Percentiles rank a stretch among this genome's conserved stretches.
Conservation (phyloP, 2,329 filamentous ascomycete species). For the Botryosphaeria dothidea region DNA sequence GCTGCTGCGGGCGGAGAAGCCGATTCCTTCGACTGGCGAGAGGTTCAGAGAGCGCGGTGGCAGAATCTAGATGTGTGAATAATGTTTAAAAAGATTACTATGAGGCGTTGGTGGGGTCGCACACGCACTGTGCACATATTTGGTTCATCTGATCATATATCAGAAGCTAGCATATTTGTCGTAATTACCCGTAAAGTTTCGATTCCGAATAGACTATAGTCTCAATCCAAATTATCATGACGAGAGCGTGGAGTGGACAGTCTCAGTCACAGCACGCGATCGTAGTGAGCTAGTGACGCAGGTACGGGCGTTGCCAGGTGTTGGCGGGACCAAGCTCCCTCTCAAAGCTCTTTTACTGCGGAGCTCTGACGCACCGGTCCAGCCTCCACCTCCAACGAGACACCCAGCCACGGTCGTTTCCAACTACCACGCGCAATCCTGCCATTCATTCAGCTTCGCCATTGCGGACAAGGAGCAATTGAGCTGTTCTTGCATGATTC, state of each 20-base stretch:
- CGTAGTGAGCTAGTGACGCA: not conserved
- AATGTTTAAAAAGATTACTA: not conserved
- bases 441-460: not conserved
- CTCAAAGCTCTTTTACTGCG: not conserved
- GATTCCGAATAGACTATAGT: not conserved
- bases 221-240: too few relatives aligned
- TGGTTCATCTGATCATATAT: not conserved
- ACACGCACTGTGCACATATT: not conserved
- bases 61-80: conserved; percentile 25
- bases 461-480: not conserved
- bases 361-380: not conserved
- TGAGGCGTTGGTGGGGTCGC: not conserved
- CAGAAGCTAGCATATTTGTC: not conserved
- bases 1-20: conserved; percentile 53
- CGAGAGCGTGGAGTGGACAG: too few relatives aligned
- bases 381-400: not conserved
- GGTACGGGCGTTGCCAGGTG: not conserved
- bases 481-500: not conserved
- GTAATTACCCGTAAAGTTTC: not conserved
- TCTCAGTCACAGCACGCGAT: not conserved
- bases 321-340: not conserved
- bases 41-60: conserved; percentile 42
- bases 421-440: not conserved
- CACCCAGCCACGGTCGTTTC: not conserved
- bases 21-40: conserved; percentile 55